Evolutionary conservation across 1,284 basidiomycete species (phyloP), one percentile per base, ranked within the genome.

Genomic region (Melampsora larici-populina): DNA sequence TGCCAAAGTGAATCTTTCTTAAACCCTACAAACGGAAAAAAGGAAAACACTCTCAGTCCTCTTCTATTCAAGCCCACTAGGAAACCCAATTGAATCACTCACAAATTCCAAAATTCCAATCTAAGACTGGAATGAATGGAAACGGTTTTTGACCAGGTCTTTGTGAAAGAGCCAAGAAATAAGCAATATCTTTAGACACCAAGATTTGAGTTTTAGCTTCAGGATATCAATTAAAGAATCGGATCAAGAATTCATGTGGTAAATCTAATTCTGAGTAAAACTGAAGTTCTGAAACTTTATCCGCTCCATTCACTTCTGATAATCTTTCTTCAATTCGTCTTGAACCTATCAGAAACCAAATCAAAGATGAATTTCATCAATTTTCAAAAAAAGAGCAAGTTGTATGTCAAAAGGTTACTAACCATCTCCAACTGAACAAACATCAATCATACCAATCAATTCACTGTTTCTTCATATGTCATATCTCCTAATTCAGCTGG

Each of bases 61-160:
- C n/a, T 48, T 5, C 3, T 11, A 8, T n/a, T n/a, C 21, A 24
- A 18, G 11, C n/a, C n/a, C n/a, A n/a, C n/a, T n/a, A n/a, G n/a
- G n/a, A n/a, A n/a, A 51, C 18, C 62, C 49, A n/a, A 18, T n/a
- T n/a, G n/a, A 43, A 72, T 21, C 26, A 65, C 63, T 8, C 43
- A 94, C 95, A 97, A 75, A 97, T 93, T 84, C 96, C 93, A 84
- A 99, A 97, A 81, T 86, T 89, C 31, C 89, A 89, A 84, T 98
- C 95, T 67, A 99, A 88, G 70, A 98, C 90, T n/a, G 96, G 95
- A 81, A 99, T 97, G 87, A 98, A 99, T 1, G 96, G 97, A 9
- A 92, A 95, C 0, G 97, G 97, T 87, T 99, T 99, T 87, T 99
- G 96, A 18, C 93, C 93, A 18, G 93, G 93, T 75, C 97, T 89